phyloP scores from a whole-genome alignment of 78 protist genomes.

The Dictyostelium firmibasis region DNA sequence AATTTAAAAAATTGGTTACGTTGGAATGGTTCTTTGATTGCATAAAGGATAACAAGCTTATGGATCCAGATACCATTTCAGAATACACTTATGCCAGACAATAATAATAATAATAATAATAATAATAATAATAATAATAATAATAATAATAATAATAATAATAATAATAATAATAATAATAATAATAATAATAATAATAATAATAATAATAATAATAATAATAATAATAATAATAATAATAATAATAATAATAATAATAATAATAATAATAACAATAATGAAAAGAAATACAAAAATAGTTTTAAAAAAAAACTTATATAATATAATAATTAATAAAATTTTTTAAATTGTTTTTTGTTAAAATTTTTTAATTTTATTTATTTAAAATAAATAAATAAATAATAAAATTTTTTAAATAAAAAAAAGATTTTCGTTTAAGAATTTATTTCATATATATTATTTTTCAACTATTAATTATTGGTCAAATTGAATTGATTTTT shows the following conservation, averaged over 20 bases:
- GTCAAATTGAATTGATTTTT: slow-evolving; percentile 54
- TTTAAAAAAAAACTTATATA: not conserved
- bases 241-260: not conserved
- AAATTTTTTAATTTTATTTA: not conserved
- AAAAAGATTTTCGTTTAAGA: too few species aligned
- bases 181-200: not conserved
- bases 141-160: not conserved
- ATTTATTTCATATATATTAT: too few species aligned
- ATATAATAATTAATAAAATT: not conserved
- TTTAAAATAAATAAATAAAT: not conserved
- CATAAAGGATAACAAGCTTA: not conserved
- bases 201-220: not conserved
- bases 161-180: not conserved
- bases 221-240: too few species aligned
- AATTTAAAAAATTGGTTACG: not conserved
- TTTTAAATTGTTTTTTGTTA: not conserved
- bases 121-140: not conserved
- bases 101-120: not conserved
- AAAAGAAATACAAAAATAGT: not conserved
- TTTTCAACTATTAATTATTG: too few species aligned
- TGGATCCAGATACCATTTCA: not conserved
- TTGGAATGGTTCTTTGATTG: not conserved
- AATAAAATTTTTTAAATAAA: too few species aligned
- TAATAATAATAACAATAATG: not conserved
- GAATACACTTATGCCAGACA: not conserved